phyloP scores from a whole-genome alignment of 129 eudicot species.

The Saussurea involucrata region DNA sequence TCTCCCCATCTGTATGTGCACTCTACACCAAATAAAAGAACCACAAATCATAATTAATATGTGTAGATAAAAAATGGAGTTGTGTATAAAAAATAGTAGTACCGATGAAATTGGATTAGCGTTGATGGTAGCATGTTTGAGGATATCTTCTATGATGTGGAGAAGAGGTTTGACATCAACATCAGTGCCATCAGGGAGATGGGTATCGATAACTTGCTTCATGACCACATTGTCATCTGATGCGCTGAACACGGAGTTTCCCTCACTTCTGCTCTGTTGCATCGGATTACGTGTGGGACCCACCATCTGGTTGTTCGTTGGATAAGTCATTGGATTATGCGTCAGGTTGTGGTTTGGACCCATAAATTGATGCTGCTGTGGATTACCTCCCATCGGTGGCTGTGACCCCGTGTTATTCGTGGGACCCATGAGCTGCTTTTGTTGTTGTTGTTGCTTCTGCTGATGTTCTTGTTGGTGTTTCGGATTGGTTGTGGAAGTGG shows the following conservation, averaged over 20 bases:
- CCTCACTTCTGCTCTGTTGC: constrained; percentile 21
- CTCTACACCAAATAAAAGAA: constrained; percentile 15
- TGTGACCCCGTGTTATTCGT: not conserved
- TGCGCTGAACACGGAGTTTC: constrained; percentile 33
- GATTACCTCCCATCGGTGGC: not conserved
- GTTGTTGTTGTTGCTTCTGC: constrained; percentile 6
- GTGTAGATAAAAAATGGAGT: not conserved
- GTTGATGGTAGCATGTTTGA: constrained; percentile 26
- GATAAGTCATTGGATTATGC: constrained; percentile 1
- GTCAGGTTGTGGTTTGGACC: constrained; percentile 11
- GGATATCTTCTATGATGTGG: constrained; percentile 42
- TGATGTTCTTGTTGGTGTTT: constrained; percentile 5
- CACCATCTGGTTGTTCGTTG: constrained; percentile 2
- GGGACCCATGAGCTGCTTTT: constrained; percentile 1
- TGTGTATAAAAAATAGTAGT: not conserved
- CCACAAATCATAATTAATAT: constrained; percentile 1
- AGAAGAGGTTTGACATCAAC: constrained; percentile 58
- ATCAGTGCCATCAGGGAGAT: constrained; percentile 47
- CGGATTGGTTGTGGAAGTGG: not conserved
- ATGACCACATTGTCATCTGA: constrained; percentile 55
- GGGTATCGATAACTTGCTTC: constrained; percentile 41
- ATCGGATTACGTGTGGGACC: constrained; percentile 13
- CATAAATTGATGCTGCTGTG: constrained; percentile 6
- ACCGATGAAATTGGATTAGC: constrained; percentile 23
- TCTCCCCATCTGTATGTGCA: constrained; percentile 16